These are phyloP conservation scores for Nemania sp. DNA, from an alignment of 2,329 filamentous ascomycete genomes.

Conservation along the genomic window DNA sequence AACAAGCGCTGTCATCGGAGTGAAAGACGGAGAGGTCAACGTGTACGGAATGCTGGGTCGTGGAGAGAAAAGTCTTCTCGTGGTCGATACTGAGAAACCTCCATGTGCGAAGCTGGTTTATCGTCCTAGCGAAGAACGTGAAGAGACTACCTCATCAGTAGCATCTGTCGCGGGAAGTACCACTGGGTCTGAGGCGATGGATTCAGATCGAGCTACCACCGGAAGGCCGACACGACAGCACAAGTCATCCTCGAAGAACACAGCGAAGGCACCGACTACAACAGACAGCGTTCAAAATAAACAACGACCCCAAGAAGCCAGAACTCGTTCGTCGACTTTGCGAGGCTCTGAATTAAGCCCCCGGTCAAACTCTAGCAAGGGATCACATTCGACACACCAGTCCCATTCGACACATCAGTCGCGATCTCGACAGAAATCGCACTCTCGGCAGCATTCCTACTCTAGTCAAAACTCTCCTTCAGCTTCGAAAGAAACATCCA, in stretches of 20 bases:
- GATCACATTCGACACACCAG: slow-evolving; percentile 1
- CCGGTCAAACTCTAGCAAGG: slow-evolving; percentile 8
- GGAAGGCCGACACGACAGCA: neutral
- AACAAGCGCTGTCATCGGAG: slow-evolving; percentile 70
- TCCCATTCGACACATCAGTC: slow-evolving; percentile 1
- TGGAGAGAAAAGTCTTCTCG: slow-evolving; percentile 67
- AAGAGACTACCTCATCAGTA: slow-evolving; percentile 8
- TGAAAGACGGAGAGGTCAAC: slow-evolving; percentile 65
- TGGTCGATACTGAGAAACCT: slow-evolving; percentile 62
- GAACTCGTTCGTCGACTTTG: slow-evolving; percentile 2
- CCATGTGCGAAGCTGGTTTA: slow-evolving; percentile 52
- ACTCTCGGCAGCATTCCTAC: too few relatives aligned
- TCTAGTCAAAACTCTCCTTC: neutral
- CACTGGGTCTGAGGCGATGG: neutral
- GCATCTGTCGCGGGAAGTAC: slow-evolving; percentile 11
- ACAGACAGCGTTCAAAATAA: neutral
- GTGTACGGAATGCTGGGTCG: slow-evolving; percentile 73
- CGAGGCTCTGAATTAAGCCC: slow-evolving; percentile 1
- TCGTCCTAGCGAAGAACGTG: slow-evolving; percentile 35
- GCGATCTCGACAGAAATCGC: neutral
- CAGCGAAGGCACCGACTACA: neutral
- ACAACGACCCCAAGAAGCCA: slow-evolving; percentile 1
- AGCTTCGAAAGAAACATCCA: neutral
- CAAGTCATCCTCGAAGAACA: neutral
- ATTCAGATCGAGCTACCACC: neutral